Base-by-base conservation (phyloP, 768 basidiomycete species). In the Boletus coccyginus region DNA sequence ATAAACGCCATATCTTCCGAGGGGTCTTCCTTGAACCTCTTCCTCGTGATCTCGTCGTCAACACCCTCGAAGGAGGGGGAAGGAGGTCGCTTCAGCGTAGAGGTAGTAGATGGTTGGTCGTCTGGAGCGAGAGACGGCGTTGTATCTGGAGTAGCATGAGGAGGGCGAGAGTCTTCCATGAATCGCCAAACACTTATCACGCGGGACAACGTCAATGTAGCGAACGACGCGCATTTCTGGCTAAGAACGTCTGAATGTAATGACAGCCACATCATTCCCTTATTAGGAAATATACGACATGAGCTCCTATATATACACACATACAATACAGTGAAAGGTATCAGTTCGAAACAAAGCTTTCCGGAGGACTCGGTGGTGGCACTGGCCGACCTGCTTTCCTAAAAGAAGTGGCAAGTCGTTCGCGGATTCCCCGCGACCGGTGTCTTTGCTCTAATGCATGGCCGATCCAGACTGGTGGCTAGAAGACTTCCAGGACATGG, bases 11-110 rank as follows among this genome's bases (percentile, higher is more conserved):
- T 53, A 36, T 69, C 70, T 46, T 62, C 44, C 43, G 72, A 45
- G n/a, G 60, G 32, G 50, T 74, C 76, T 56, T 83, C 82, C 68
- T 81, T 88, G 64, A 82, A 67, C 67, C 82, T 80, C 78, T 90
- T 89, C 63, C 81, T 77, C 63, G 74, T 81, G 61, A 73, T 66
- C 56, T 80, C 77, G 45, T 66, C 75, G 56, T 77, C 77, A 36
- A 70, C 63, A 49, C 72, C 77, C 57, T 84, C 81, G 66, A 83
- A 85, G 55, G 83, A 80, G 11, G 80, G 72, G 24, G 87, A 86
- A 17, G 81, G 84, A 50, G 79, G 77, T 62, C 88, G 84, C 71
- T 90, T 90, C 52, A 81, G 72, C 11, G 62, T 46, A 9, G 65
- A 57, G 54, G 52, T 50, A 24, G 52, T 50, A 24, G 72, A 52